Percentiles rank a stretch among this genome's conserved stretches.
Conservation (phyloP, 1,284 basidiomycete genomes). For the Schizophyllum amplum region DNA sequence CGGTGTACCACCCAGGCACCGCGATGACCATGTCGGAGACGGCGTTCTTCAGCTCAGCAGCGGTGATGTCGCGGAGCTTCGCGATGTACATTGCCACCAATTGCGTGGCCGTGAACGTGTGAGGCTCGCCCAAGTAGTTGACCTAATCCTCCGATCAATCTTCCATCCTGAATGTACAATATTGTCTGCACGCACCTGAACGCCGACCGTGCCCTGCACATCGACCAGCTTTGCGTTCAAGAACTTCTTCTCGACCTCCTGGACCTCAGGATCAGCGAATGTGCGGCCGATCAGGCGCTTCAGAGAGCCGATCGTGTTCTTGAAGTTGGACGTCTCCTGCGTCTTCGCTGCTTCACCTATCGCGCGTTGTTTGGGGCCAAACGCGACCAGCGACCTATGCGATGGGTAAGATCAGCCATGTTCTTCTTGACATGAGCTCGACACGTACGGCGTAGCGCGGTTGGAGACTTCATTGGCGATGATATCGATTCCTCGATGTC, state of each 20-base stretch:
- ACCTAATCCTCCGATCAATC: no score
- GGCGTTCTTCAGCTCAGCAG: constrained; percentile 74
- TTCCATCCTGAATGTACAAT: constrained; percentile 8
- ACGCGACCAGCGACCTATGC: constrained; percentile 81
- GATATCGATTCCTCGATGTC: constrained; percentile 91
- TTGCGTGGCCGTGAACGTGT: constrained; percentile 78
- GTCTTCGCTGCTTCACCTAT: constrained; percentile 94
- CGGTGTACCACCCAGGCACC: constrained; percentile 92
- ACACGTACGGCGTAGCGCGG: constrained; percentile 80
- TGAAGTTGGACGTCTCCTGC: constrained; percentile 96
- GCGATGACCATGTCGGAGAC: constrained; percentile 91
- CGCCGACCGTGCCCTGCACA: constrained; percentile 72
- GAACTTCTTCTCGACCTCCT: constrained; percentile 81
- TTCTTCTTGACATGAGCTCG: constrained; percentile 5
- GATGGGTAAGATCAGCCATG: neutral
- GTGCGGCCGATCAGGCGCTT: constrained; percentile 84
- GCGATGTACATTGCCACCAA: constrained; percentile 81
- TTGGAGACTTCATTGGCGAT: constrained; percentile 95
- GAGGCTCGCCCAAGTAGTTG: constrained; percentile 75
- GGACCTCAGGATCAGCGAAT: constrained; percentile 69
- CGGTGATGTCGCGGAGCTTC: constrained; percentile 81
- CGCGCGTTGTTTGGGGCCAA: constrained; percentile 80
- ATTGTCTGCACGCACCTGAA: constrained; percentile 50
- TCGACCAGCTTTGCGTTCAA: constrained; percentile 82
- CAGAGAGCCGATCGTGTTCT: constrained; percentile 87